Evolutionary conservation across 1,284 basidiomycete genomes (phyloP).

Genomic region (Puccinia novopanici): DNA sequence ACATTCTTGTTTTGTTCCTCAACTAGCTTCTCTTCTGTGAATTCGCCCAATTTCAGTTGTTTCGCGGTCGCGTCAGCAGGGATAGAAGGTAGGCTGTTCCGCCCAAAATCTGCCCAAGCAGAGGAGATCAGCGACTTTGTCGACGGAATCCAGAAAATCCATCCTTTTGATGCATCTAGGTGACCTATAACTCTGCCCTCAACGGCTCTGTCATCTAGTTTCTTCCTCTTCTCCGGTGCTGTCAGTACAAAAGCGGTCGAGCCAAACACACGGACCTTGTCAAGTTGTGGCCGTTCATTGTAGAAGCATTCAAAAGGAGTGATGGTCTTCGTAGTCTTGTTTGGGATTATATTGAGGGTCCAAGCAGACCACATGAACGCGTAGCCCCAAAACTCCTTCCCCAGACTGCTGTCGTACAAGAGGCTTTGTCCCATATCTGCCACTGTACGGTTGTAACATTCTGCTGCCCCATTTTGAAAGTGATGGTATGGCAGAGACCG

Average conservation of each 20-base stretch:
- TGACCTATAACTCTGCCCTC: background rate
- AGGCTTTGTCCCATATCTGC: background rate
- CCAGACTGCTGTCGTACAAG: background rate
- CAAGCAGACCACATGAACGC: slow-evolving; percentile 2
- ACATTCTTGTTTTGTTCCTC: too few relatives aligned
- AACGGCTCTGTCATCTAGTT: background rate
- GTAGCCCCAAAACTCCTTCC: background rate
- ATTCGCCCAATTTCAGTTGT: too few relatives aligned
- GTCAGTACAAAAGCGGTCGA: background rate
- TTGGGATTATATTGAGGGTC: background rate
- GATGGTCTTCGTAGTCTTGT: background rate
- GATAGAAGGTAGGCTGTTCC: background rate
- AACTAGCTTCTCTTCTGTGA: too few relatives aligned
- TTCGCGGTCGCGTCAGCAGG: background rate
- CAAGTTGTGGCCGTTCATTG: background rate
- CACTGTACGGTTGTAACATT: background rate
- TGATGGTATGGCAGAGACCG: background rate
- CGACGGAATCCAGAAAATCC: background rate
- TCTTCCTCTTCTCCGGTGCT: too few relatives aligned
- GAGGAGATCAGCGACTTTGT: background rate
- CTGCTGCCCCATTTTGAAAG: background rate
- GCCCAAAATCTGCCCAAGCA: slow-evolving; percentile 8
- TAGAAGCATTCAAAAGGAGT: background rate
- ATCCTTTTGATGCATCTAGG: background rate
- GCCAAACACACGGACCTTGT: background rate